Evolutionary conservation across 2,329 filamentous ascomycete species (phyloP), one percentile per base, ranked within the genome.

Genomic region (Colletotrichum plurivorum): DNA sequence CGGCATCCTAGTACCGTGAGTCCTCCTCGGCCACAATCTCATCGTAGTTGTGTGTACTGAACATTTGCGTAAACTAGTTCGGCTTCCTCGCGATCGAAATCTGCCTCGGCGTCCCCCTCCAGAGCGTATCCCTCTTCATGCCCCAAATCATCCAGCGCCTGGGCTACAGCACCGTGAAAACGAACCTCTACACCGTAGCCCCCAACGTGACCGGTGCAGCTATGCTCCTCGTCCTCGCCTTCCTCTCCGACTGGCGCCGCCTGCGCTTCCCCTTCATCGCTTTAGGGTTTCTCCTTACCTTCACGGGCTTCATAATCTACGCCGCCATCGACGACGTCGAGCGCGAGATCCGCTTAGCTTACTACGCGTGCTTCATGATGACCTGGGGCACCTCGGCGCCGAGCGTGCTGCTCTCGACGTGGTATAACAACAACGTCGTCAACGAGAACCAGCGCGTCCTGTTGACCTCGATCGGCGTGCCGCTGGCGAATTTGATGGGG

Each of bases 351-450:
- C 36, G 56, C 6, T 3, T 69, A 10, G 66, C 66, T 0, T 65
- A 69, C n/a, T 69, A 84, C 72, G 91, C 92, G 5, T 90, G 87
- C 63, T 95, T 94, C 78, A 92, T 94, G 90, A 94, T 94, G 91
- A 92, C 90, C 12, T 94, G 92, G 90, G 93, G 93, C 16, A 94
- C 92, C 0, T 91, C 89, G 1, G 92, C 92, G 0, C 92, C 93
- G 0, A 92, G 89, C 0, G 92, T 94, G 9, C 83, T 95, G 83
- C 91, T 69, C 82, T 89, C 72, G 84, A 89, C 65, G 31, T 83
- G 77, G 90, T 94, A 94, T 81, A 95, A 93, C 81, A 95, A 95
- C 83, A 95, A 95, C 76, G 88, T 94, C 64, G 92, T 92, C 1
- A 88, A 95, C 74, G 93, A 95, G 78, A 90, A 91, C 66, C 88